A percentile compares a stretch with the other conserved stretches of the same genome.
Evolutionary conservation across 192 early-diverging fungal genomes (phyloP).

Genomic region (Backusella tarrabulga): DNA sequence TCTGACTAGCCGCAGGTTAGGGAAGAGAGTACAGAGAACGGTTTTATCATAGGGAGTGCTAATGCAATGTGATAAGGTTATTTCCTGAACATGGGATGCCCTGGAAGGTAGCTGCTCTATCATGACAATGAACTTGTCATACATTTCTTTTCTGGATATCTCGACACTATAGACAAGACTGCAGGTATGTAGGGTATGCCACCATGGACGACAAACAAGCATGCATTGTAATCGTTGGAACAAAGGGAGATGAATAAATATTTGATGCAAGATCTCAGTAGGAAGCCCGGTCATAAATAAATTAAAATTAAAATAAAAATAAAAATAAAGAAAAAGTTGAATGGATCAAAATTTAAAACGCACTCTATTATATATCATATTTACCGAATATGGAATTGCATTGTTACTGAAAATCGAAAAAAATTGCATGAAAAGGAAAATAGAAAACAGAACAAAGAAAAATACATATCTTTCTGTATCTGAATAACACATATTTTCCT

Average conservation of each 20-base stretch:
- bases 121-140: background rate
- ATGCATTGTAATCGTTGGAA: background rate
- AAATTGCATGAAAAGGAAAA: no score
- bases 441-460: no score
- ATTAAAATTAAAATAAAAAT: background rate
- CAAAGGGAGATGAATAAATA: background rate
- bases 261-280: background rate
- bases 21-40: background rate
- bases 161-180: background rate
- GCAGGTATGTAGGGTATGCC: background rate
- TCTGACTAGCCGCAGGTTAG: background rate
- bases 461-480: no score
- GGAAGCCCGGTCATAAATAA: background rate
- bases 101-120: background rate
- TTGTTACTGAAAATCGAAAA: no score
- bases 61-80: background rate
- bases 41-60: background rate
- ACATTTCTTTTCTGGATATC: background rate
- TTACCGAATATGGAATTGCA: no score
- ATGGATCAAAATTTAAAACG: no score
- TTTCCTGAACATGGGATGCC: background rate
- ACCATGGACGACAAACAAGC: background rate
- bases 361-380: no score
- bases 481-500: no score
- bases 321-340: background rate